phyloP scores from a whole-genome alignment of 306 rosid species.

The Sicyos edulis region DNA sequence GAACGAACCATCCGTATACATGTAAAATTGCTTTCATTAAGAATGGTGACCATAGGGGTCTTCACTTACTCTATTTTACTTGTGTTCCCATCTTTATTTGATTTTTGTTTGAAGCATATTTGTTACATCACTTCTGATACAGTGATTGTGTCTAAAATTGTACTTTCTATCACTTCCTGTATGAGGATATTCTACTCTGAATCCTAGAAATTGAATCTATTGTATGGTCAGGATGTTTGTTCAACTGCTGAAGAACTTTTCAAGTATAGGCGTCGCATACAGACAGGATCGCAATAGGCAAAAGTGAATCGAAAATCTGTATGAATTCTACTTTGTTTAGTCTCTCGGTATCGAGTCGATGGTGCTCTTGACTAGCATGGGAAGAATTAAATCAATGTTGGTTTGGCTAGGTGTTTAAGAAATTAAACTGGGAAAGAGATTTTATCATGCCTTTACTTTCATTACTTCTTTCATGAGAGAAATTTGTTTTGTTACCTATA shows the following conservation, averaged over 20 bases:
- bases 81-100: constrained; percentile 10
- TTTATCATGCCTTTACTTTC: neutral
- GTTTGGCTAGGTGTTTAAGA: neutral
- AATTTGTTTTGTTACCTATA: too few relatives aligned
- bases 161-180: constrained; percentile 3
- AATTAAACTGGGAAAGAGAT: neutral
- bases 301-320: too few relatives aligned
- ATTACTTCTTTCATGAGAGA: neutral
- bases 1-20: constrained; percentile 27
- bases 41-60: constrained; percentile 15
- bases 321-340: neutral
- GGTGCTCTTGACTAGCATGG: neutral
- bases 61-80: neutral
- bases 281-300: too few relatives aligned
- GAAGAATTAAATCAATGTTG: neutral
- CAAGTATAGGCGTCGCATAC: neutral
- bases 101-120: constrained; percentile 6
- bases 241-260: neutral
- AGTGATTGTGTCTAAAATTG: constrained; percentile 5
- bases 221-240: neutral
- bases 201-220: too few relatives aligned
- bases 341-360: neutral
- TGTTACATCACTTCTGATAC: neutral
- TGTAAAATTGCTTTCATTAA: constrained; percentile 26
- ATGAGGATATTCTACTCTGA: too few relatives aligned